Evolutionary conservation across 1,284 basidiomycete genomes (phyloP), one percentile per base, ranked within the genome.

Genomic region (Lentinula novae-zelandiae): DNA sequence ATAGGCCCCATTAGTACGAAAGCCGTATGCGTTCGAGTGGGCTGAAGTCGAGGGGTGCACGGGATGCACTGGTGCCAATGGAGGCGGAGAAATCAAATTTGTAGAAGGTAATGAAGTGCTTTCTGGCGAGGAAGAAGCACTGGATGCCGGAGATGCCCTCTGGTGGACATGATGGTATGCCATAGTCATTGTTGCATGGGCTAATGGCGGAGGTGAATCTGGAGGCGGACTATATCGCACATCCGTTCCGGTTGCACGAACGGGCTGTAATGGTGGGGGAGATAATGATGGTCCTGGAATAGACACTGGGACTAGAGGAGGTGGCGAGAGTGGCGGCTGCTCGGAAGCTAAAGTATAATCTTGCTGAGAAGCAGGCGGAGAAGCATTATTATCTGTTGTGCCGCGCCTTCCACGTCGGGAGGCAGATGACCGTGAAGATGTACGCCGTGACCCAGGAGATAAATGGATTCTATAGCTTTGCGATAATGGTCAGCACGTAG

Each of bases 391-490:
- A 55, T 36, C 38, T 2, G 51, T 36, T n/a, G 49, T 50, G 6
- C 17, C 50, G 7, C 52, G 52, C n/a, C 33, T 57, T 53, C 64
- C 68, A 71, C 56, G 54, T 34, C 55, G 53, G 61, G 79, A 78
- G 34, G 76, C 73, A 9, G 82, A 78, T 15, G 82, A 79, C 34
- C 84, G 78, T 3, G 83, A 81, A 0, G 87, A 85, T 67, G 78
- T 83, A 57, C 87, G 74, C 27, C 87, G 78, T 0, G 87, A 89
- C 51, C 87, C 86, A 0, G 87, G 87, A 1, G 87, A 88, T 6
- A 89, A 76, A 69, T 89, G 87, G 62, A 89, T 89, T 22, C 86
- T 83, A 67, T 89, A 89, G 66, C 87, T 89, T 17, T 36, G 57
- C 54, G 55, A 51, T 59, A 54, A 65, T 17, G 5, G 9, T 42